Base-by-base conservation (phyloP, 768 basidiomycete species). In the Tubosaeta sp. region DNA sequence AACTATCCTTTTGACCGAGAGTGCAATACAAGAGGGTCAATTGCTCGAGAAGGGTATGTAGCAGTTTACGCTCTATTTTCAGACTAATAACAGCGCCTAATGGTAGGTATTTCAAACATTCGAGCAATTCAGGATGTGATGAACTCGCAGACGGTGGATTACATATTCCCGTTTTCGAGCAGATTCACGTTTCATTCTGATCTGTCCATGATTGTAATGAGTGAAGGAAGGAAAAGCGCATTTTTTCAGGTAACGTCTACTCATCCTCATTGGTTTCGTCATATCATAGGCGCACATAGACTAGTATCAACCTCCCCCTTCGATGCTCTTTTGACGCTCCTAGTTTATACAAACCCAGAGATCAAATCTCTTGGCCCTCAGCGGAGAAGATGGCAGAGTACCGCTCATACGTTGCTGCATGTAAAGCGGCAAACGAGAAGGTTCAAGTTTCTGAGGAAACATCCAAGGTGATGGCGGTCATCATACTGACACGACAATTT, bases 161-260 rank as follows among this genome's bases (percentile, higher is more conserved):
- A 92, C 61, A 65, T 76, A 30, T 93, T 90, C 61, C 90, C 90
- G 1, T 92, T 80, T 66, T 66, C 63, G 22, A 86, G 82, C 62
- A 74, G 64, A 51, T 91, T 86, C 64, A 66, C 75, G 8, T 91
- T 93, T 59, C 74, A 82, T 18, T 90, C 87, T 1, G 87, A 90
- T 57, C 67, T 87, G n/a, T 74, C 68, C n/a, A 80, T 84, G 52
- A 55, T 92, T 18, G 67, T 87, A 0, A 67, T 86, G 10, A 75
- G 77, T 35, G 76, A 84, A 51, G 87, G 89, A 27, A 73, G 73
- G 52, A 83, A 81, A 66, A 89, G 86, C 57, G 72, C 84, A 2
- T 84, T 93, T 60, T 86, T 90, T 65, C 75, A 82, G 76, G 88
- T 86, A 50, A 49, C 16, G 6, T 21, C 8, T 27, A 16, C n/a